A percentile compares a stretch with the other conserved stretches of the same genome.
These are phyloP conservation scores for Aspergillus sp. DNA, from an alignment of 2,329 filamentous ascomycete species.

Conservation along the genomic window DNA sequence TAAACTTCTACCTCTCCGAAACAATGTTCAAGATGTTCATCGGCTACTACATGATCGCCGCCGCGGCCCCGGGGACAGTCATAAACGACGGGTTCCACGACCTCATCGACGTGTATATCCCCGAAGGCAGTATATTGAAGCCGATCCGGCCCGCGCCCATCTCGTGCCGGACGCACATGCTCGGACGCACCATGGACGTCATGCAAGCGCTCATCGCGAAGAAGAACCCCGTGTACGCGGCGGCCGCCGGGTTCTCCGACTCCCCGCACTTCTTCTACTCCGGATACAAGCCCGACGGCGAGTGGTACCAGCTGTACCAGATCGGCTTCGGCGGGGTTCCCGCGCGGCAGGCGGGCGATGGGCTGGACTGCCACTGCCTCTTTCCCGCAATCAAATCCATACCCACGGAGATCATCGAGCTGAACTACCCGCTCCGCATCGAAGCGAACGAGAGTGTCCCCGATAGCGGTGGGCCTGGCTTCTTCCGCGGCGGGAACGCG, in stretches of 20 bases:
- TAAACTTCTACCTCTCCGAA: conserved; percentile 56
- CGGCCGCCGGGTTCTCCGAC: conserved; percentile 57
- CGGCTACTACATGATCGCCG: conserved; percentile 53
- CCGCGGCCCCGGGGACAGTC: conserved; percentile 53
- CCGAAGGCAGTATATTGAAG: conserved; percentile 50
- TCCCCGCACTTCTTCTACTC: conserved; percentile 58
- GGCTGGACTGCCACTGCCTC: conserved; percentile 56
- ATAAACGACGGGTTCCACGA: conserved; percentile 59
- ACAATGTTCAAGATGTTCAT: conserved; percentile 60
- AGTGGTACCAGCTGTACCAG: conserved; percentile 56
- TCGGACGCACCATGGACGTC: conserved; percentile 55
- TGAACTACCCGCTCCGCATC: conserved; percentile 54
- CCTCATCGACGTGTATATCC: conserved; percentile 53
- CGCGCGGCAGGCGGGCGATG: conserved; percentile 53
- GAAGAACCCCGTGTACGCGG: conserved; percentile 51
- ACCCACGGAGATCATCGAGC: conserved; percentile 54
- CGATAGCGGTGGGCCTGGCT: conserved; percentile 55
- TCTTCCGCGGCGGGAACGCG: conserved; percentile 54
- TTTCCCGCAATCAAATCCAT: conserved; percentile 58
- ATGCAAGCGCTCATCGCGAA: conserved; percentile 57
- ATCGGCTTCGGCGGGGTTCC: conserved; percentile 57
- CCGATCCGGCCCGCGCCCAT: conserved; percentile 54
- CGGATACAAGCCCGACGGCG: conserved; percentile 53
- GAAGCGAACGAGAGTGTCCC: conserved; percentile 55
- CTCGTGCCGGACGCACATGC: conserved; percentile 54